phyloP scores from a whole-genome alignment of 148 eudicot species.

The Nepenthes gracilis region DNA sequence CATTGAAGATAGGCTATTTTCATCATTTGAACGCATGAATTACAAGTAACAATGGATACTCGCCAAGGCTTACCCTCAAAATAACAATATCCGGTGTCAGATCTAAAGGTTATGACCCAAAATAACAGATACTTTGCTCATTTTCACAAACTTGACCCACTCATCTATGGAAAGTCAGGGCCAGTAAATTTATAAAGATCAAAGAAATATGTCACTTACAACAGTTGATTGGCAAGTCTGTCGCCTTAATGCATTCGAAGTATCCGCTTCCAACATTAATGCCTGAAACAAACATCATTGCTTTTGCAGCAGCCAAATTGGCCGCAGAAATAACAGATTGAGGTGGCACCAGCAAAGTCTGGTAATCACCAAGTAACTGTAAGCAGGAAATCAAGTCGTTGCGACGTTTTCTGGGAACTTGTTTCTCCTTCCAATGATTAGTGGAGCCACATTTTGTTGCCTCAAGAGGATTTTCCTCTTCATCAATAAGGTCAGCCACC shows the following conservation, averaged over 20 bases:
- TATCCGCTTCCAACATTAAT: slow-evolving; percentile 41
- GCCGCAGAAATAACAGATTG: slow-evolving; percentile 58
- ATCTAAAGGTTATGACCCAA: too few relatives aligned
- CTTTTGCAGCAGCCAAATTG: slow-evolving; percentile 89
- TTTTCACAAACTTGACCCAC: too few relatives aligned
- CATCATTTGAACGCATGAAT: too few relatives aligned
- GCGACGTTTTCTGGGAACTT: slow-evolving; percentile 36
- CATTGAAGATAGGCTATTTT: too few relatives aligned
- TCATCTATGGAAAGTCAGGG: too few relatives aligned
- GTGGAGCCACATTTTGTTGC: slow-evolving; percentile 21
- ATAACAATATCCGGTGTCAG: too few relatives aligned
- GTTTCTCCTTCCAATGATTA: slow-evolving; percentile 23
- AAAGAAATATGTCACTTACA: slow-evolving; percentile 35
- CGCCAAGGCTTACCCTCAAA: too few relatives aligned
- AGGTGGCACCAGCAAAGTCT: slow-evolving; percentile 71
- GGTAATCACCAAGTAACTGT: slow-evolving; percentile 58
- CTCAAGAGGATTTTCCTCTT: slow-evolving; percentile 54
- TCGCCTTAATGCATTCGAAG: slow-evolving; percentile 54
- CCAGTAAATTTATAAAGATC: too few relatives aligned
- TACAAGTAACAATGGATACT: too few relatives aligned
- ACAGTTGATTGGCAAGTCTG: slow-evolving; percentile 54
- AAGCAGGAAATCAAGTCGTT: slow-evolving; percentile 62
- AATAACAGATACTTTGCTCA: too few relatives aligned
- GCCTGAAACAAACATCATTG: slow-evolving; percentile 68
- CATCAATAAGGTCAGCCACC: slow-evolving; percentile 75